Percentiles rank a stretch among this genome's conserved stretches.
These are phyloP conservation scores for Astragalus membranaceus DNA, from an alignment of 306 rosid genomes.

Conservation along the genomic window DNA sequence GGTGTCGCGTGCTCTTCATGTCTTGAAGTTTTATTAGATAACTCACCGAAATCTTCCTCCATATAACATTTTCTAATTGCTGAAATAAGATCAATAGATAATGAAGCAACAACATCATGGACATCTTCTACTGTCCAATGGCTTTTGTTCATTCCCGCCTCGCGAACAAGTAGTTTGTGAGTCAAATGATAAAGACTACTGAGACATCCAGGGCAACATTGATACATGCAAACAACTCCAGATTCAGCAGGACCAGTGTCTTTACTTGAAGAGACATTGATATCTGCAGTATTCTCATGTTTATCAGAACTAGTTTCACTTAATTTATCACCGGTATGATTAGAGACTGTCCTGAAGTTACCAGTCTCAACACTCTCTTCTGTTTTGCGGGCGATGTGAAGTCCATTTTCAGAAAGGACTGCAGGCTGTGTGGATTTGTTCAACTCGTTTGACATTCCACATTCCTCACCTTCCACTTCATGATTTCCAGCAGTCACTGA, in stretches of 20 bases:
- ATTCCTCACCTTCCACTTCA: neutral
- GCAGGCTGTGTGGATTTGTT: constrained; percentile 28
- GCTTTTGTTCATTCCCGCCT: constrained; percentile 30
- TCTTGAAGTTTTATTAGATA: constrained; percentile 16
- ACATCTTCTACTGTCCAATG: constrained; percentile 60
- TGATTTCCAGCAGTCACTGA: constrained; percentile 19
- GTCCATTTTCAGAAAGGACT: constrained; percentile 24
- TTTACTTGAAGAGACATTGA: constrained; percentile 27
- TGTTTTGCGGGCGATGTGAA: constrained; percentile 15
- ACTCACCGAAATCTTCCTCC: constrained; percentile 27
- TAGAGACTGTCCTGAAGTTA: constrained; percentile 19
- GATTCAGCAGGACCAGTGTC: constrained; percentile 24
- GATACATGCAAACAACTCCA: constrained; percentile 49
- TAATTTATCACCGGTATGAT: constrained; percentile 17
- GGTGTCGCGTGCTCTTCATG: constrained; percentile 11
- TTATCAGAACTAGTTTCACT: constrained; percentile 22
- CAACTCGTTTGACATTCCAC: constrained; percentile 23
- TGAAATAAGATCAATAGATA: constrained; percentile 69
- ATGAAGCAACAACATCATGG: constrained; percentile 61
- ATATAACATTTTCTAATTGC: constrained; percentile 40
- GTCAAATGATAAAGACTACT: constrained; percentile 34
- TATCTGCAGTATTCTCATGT: constrained; percentile 16
- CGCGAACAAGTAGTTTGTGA: constrained; percentile 34
- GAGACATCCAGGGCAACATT: constrained; percentile 69
- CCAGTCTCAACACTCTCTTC: constrained; percentile 19